Conservation (phyloP, 768 basidiomycete species). For the Pisolithus marmoratus region DNA sequence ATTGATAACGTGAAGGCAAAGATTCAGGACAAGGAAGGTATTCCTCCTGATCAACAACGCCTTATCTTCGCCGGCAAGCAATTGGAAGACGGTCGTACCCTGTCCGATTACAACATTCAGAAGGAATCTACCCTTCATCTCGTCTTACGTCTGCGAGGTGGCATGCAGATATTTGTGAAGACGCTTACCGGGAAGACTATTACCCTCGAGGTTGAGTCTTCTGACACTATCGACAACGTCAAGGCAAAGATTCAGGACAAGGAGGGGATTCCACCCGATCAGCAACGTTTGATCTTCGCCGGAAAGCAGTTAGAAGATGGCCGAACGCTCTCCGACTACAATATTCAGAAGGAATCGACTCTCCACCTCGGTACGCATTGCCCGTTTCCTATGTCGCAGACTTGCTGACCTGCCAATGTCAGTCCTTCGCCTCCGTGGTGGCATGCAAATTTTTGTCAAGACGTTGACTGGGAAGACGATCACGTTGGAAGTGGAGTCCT, state of each 20-base stretch:
- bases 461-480: slow-evolving; percentile 66
- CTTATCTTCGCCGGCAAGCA: slow-evolving; percentile 35
- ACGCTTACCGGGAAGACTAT: slow-evolving; percentile 68
- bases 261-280: slow-evolving; percentile 77
- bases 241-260: slow-evolving; percentile 89
- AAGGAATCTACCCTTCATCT: too few species aligned
- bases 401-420: slow-evolving; percentile 71
- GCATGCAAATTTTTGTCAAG: slow-evolving; percentile 64
- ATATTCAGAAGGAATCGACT: slow-evolving; percentile 68
- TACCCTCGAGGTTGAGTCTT: slow-evolving; percentile 51
- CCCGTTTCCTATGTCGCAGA: slow-evolving; percentile 72
- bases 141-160: slow-evolving; percentile 75
- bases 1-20: too few species aligned
- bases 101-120: too few species aligned
- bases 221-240: slow-evolving; percentile 45
- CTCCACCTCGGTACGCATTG: slow-evolving; percentile 61
- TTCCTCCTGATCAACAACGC: slow-evolving; percentile 30
- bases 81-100: too few species aligned
- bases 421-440: slow-evolving; percentile 75
- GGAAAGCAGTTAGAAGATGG: slow-evolving; percentile 91
- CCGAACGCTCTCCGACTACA: slow-evolving; percentile 33
- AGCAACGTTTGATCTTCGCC: slow-evolving; percentile 82
- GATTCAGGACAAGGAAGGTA: too few species aligned
- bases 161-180: slow-evolving; percentile 64
- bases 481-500: slow-evolving; percentile 46